Evolutionary conservation across 2,329 filamentous ascomycete genomes (phyloP).

Genomic region (Colletotrichum cereale): DNA sequence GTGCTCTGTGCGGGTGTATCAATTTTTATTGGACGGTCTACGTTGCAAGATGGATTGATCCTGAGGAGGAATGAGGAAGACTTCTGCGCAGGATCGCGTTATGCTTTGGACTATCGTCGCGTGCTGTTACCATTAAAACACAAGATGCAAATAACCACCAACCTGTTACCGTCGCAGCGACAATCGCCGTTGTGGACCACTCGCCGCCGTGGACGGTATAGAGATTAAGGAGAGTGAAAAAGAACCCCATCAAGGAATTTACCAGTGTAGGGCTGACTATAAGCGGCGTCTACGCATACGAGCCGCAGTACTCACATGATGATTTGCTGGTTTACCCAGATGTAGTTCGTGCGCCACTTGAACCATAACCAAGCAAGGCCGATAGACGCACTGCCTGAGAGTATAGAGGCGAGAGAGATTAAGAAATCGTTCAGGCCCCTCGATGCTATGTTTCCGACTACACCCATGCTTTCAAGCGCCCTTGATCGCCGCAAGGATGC

Average conservation of each 20-base stretch:
- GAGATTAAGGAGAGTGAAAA: conserved; percentile 15
- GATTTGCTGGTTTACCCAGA: conserved; percentile 16
- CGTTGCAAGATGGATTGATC: too few relatives aligned
- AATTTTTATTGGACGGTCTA: too few relatives aligned
- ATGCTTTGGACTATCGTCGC: too few relatives aligned
- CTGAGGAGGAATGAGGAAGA: too few relatives aligned
- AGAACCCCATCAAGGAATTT: conserved; percentile 21
- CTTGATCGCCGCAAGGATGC: not conserved
- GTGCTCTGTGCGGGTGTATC: too few relatives aligned
- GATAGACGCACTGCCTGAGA: conserved; percentile 8
- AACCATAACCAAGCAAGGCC: conserved; percentile 21
- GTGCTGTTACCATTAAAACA: too few relatives aligned
- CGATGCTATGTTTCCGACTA: conserved; percentile 2
- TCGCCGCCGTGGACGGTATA: conserved; percentile 15
- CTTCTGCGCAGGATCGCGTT: too few relatives aligned
- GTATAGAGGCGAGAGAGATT: conserved; percentile 7
- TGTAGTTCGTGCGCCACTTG: conserved; percentile 8
- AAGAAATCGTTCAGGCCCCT: conserved; percentile 12
- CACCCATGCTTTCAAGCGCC: conserved; percentile 16
- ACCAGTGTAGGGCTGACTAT: conserved; percentile 3
- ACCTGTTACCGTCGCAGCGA: not conserved
- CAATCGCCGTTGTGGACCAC: conserved; percentile 7
- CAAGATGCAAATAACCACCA: too few relatives aligned
- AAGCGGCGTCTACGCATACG: not conserved
- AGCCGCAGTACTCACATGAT: conserved; percentile 3